Evolutionary conservation across 2,329 filamentous ascomycete species (phyloP).

Genomic region (Rhinocladiella mackenziei): DNA sequence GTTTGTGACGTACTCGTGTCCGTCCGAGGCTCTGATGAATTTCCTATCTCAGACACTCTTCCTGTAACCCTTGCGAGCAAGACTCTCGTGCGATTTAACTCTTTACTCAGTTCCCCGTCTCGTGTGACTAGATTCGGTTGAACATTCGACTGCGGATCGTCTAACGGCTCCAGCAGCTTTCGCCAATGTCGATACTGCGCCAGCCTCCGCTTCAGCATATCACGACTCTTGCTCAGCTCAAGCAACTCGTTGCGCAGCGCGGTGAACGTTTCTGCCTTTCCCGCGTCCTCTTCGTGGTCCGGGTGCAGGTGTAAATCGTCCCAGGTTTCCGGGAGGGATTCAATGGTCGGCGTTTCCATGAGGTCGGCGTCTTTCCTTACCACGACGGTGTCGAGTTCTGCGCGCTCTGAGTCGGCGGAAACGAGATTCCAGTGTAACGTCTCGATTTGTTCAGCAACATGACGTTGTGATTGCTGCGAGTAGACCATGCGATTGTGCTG

Average conservation of each 20-base stretch:
- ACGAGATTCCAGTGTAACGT: constrained; percentile 52
- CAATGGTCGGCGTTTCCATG: constrained; percentile 10
- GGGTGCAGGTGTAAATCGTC: constrained; percentile 11
- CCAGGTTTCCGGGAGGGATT: constrained; percentile 13
- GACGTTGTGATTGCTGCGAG: constrained; percentile 52
- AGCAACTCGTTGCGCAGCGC: constrained; percentile 43
- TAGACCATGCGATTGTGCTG: constrained; percentile 53
- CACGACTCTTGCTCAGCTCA: constrained; percentile 43
- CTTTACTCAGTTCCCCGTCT: constrained; percentile 48
- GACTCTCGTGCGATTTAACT: constrained; percentile 49
- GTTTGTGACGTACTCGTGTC: constrained; percentile 13
- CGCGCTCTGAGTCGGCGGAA: constrained; percentile 33
- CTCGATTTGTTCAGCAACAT: constrained; percentile 55
- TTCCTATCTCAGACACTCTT: constrained; percentile 34
- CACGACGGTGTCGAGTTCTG: constrained; percentile 13
- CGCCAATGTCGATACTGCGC: constrained; percentile 47
- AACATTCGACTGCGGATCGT: constrained; percentile 47
- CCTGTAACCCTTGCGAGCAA: constrained; percentile 43
- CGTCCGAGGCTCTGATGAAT: constrained; percentile 5
- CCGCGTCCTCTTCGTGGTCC: constrained; percentile 1
- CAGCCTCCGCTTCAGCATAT: constrained; percentile 45
- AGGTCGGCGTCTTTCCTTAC: constrained; percentile 16
- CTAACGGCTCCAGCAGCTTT: constrained; percentile 47
- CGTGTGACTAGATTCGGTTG: constrained; percentile 54
- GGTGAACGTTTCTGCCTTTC: constrained; percentile 32